phyloP scores from a whole-genome alignment of 1,284 basidiomycete species.

The Mrakiaceae sp. region DNA sequence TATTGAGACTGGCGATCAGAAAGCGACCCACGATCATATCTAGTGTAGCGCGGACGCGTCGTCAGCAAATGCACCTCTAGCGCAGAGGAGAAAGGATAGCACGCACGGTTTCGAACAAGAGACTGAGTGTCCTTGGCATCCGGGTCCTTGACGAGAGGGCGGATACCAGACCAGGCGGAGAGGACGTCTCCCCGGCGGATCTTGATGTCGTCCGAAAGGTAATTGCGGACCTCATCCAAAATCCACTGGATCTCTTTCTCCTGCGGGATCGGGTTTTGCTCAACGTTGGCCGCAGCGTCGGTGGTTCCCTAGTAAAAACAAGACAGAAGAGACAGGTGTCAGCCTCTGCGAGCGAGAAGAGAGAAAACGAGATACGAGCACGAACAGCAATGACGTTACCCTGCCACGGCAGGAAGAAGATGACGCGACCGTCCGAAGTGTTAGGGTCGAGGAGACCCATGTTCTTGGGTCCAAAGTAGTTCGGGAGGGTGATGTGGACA shows the following conservation, averaged over 20 bases:
- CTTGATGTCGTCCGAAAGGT: constrained; percentile 83
- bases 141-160: constrained; percentile 82
- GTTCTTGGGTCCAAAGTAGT: constrained; percentile 88
- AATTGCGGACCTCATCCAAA: constrained; percentile 73
- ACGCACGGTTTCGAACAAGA: constrained; percentile 59
- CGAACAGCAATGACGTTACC: constrained; percentile 81
- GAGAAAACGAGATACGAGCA: not conserved
- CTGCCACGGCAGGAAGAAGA: constrained; percentile 99
- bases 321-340: not conserved
- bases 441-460: constrained; percentile 95
- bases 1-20: constrained; percentile 21
- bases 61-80: too few relatives aligned
- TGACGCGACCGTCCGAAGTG: constrained; percentile 91
- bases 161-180: constrained; percentile 84
- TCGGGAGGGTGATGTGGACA: constrained; percentile 91
- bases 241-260: constrained; percentile 98
- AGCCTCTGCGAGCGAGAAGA: too few relatives aligned
- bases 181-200: constrained; percentile 94
- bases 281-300: constrained; percentile 68
- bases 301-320: constrained; percentile 47
- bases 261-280: constrained; percentile 65
- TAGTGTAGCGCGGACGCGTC: too few relatives aligned
- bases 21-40: too few relatives aligned
- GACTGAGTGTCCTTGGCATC: constrained; percentile 69
- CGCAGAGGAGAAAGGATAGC: too few relatives aligned